Percentiles rank a stretch among this genome's conserved stretches.
phyloP scores from a whole-genome alignment of 495 filamentous ascomycete species.

The Penicillium manginii region DNA sequence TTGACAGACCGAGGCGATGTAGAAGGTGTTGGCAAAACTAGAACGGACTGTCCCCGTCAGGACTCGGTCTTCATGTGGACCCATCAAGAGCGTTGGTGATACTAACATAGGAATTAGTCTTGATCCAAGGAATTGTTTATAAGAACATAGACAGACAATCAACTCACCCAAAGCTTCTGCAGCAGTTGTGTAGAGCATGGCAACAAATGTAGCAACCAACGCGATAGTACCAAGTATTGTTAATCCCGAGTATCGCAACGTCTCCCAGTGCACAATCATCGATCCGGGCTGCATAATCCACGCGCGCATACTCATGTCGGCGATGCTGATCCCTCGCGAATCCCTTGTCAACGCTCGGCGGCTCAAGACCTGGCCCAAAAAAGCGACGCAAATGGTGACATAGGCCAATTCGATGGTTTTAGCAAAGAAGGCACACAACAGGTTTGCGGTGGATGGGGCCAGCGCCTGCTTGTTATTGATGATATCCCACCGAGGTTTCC shows the following conservation, averaged over 20 bases:
- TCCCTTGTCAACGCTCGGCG: conserved; percentile 60
- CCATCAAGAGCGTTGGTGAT: conserved; percentile 63
- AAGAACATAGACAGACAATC: neutral
- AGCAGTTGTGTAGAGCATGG: conserved; percentile 75
- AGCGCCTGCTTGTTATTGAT: conserved; percentile 55
- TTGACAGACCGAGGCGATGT: conserved; percentile 55
- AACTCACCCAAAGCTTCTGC: conserved; percentile 62
- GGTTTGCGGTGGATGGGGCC: conserved; percentile 57
- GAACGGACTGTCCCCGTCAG: conserved; percentile 61
- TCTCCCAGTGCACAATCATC: conserved; percentile 67
- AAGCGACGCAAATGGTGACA: conserved; percentile 75
- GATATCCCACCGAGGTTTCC: conserved; percentile 58
- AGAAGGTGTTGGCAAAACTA: conserved; percentile 60
- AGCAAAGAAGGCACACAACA: conserved; percentile 66
- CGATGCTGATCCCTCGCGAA: conserved; percentile 65
- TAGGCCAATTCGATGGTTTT: conserved; percentile 78
- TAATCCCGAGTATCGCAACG: conserved; percentile 60
- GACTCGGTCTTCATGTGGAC: conserved; percentile 41
- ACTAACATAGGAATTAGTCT: conserved; percentile 38
- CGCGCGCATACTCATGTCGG: conserved; percentile 68
- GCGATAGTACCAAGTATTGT: conserved; percentile 62
- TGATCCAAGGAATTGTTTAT: neutral
- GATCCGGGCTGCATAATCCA: conserved; percentile 68
- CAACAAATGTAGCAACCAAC: conserved; percentile 60
- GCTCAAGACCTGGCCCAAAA: conserved; percentile 72